These are phyloP conservation scores for Sequoiadendron giganteum DNA, from an alignment of 75 land plant species.

Conservation along the genomic window DNA sequence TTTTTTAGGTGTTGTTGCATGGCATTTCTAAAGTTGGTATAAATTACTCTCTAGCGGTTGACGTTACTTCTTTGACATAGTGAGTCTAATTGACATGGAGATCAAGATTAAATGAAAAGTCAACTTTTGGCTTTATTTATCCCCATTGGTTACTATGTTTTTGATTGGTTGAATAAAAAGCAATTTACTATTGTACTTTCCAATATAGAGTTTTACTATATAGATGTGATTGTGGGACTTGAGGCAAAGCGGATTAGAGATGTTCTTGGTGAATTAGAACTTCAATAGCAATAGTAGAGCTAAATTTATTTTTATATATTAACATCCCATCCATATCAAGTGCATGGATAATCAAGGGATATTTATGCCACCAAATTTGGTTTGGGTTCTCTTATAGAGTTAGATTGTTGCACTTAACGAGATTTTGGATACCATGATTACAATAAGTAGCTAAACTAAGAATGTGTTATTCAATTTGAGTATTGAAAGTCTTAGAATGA, in stretches of 20 bases:
- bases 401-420: no score
- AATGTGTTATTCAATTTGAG: background rate
- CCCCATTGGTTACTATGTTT: background rate
- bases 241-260: no score
- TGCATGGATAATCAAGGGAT: no score
- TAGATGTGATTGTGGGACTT: background rate
- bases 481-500: background rate
- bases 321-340: no score
- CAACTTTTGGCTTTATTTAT: background rate
- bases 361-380: no score
- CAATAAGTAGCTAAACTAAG: background rate
- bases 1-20: no score
- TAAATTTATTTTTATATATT: no score
- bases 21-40: no score
- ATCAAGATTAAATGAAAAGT: no score
- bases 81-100: no score
- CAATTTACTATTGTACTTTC: background rate
- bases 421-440: background rate
- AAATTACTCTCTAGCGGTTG: background rate
- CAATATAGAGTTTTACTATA: background rate
- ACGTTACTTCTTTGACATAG: background rate
- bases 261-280: background rate
- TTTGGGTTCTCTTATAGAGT: no score
- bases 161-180: background rate
- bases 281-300: background rate